phyloP scores from a whole-genome alignment of 306 rosid genomes.

The Malus orientalis region DNA sequence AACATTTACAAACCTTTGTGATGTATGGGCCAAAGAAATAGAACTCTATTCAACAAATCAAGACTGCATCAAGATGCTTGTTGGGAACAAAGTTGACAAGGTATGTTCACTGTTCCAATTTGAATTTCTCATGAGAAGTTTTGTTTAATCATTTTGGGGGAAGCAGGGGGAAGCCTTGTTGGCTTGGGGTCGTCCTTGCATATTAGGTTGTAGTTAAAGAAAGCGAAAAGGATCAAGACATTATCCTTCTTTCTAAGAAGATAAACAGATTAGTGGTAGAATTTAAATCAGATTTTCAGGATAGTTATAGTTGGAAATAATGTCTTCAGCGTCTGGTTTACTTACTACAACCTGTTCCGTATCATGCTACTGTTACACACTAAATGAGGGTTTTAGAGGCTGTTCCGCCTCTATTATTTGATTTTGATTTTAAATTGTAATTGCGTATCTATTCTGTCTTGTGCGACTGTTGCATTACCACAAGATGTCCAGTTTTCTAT shows the following conservation, averaged over 20 bases:
- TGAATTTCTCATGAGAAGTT: neutral
- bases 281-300: neutral
- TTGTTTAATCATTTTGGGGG: neutral
- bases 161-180: no score
- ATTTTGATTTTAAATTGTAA: neutral
- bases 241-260: neutral
- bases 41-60: constrained; percentile 92
- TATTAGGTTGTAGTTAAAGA: neutral
- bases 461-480: neutral
- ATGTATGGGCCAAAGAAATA: constrained; percentile 93
- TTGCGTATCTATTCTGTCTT: neutral
- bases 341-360: neutral
- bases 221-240: neutral
- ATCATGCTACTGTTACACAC: neutral
- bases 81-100: constrained; percentile 97
- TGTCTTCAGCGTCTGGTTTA: neutral
- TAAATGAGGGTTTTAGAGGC: neutral
- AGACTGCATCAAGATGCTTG: constrained; percentile 98
- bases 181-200: neutral
- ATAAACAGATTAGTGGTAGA: neutral
- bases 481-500: neutral
- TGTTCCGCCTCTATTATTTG: neutral
- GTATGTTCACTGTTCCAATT: constrained; percentile 25
- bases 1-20: constrained; percentile 86
- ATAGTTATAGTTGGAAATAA: neutral